Evolutionary conservation across 148 eudicot genomes (phyloP).

Genomic region (Rheum nobile): DNA sequence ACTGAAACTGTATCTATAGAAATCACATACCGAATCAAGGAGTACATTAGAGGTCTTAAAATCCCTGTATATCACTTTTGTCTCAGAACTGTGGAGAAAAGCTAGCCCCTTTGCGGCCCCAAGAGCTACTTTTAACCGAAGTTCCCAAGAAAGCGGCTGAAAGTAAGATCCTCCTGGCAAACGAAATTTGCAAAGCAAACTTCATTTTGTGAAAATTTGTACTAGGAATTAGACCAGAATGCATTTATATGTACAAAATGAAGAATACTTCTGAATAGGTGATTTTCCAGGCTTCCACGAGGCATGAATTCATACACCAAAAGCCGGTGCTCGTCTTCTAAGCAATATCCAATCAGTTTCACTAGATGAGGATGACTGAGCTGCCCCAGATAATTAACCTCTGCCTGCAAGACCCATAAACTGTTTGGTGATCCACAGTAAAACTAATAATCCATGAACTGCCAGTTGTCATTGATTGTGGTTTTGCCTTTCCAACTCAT

Average conservation of each 20-base stretch:
- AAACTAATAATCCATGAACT: not conserved
- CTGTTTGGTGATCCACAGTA: not conserved
- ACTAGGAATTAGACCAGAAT: not conserved
- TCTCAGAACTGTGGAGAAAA: conserved; percentile 65
- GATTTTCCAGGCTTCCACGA: conserved; percentile 9
- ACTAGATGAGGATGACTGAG: conserved; percentile 4
- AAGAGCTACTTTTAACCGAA: conserved; percentile 68
- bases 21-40: conserved; percentile 63
- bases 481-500: conserved; percentile 4
- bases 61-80: conserved; percentile 83
- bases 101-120: conserved; percentile 94
- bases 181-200: not conserved
- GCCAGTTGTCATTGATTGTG: not conserved
- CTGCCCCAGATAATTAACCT: conserved; percentile 6
- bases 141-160: conserved; percentile 85
- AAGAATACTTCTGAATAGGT: conserved; percentile 4
- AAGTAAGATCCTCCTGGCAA: conserved; percentile 64
- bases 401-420: not conserved
- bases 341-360: conserved; percentile 4
- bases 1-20: not conserved
- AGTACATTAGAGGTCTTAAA: conserved; percentile 83
- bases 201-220: not conserved
- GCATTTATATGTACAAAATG: not conserved
- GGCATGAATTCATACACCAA: conserved; percentile 10
- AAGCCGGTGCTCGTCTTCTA: conserved; percentile 6